phyloP scores from a whole-genome alignment of 2,329 filamentous ascomycete genomes.

The Domatiomyces catenatus region DNA sequence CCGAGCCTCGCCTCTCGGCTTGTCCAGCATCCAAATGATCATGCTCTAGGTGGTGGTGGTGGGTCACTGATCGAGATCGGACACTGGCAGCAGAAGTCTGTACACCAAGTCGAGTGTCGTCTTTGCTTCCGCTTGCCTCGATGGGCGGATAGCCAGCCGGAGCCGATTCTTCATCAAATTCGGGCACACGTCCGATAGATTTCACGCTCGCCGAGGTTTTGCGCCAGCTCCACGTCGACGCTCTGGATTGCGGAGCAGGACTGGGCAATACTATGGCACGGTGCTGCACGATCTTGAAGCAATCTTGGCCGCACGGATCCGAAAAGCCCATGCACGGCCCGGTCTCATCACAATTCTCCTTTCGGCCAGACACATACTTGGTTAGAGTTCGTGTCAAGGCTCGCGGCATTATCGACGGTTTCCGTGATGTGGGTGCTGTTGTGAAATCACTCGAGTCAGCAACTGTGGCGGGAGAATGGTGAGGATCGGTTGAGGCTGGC shows the following conservation, averaged over 20 bases:
- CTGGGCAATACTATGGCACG: slow-evolving; percentile 10
- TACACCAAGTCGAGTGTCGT: not conserved
- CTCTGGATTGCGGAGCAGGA: not conserved
- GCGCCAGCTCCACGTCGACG: not conserved
- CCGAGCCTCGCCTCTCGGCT: slow-evolving; percentile 3
- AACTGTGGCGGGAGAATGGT: slow-evolving; percentile 2
- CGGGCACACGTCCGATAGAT: not conserved
- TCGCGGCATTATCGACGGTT: slow-evolving; percentile 23
- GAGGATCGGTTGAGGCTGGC: slow-evolving; percentile 4
- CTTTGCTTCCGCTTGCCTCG: not conserved
- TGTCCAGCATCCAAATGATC: slow-evolving; percentile 6
- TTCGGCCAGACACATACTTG: slow-evolving; percentile 34
- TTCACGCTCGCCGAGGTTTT: not conserved
- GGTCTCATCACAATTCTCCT: slow-evolving; percentile 39
- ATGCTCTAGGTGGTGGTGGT: slow-evolving; percentile 17
- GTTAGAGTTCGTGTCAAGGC: slow-evolving; percentile 28
- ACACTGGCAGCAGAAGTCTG: slow-evolving; percentile 1
- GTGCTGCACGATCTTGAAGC: slow-evolving; percentile 33
- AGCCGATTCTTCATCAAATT: not conserved
- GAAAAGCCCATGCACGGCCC: slow-evolving; percentile 48
- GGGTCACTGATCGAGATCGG: slow-evolving; percentile 13
- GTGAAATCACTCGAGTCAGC: slow-evolving; percentile 5
- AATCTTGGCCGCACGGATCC: slow-evolving; percentile 46
- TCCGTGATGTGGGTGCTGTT: slow-evolving; percentile 12
- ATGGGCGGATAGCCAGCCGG: not conserved